These are phyloP conservation scores for Pythium sp. DNA, from an alignment of 352 stramenopile species.

Conservation along the genomic window DNA sequence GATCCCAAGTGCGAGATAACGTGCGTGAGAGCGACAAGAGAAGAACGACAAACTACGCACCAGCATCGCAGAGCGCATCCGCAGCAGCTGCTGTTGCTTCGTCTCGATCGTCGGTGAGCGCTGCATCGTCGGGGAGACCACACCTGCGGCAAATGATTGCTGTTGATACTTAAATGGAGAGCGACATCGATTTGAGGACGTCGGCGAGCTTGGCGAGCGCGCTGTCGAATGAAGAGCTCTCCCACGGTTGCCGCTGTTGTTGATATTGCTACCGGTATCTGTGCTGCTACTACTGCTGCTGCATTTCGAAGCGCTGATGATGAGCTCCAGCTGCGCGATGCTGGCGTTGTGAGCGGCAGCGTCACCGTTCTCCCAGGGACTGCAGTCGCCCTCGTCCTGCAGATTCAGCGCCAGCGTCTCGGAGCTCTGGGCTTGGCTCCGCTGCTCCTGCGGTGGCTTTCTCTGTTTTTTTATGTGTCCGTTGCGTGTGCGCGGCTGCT, in stretches of 20 bases:
- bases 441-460: neutral
- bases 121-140: neutral
- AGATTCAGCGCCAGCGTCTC: conserved; percentile 3
- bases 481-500: neutral
- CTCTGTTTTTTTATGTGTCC: conserved; percentile 5
- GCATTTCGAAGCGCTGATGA: neutral
- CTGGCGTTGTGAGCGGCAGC: conserved; percentile 1
- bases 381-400: conserved; percentile 13
- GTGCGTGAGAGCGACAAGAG: neutral
- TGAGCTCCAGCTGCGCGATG: conserved; percentile 8
- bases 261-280: neutral
- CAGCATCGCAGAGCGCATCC: conserved; percentile 40
- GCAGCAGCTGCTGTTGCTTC: conserved; percentile 50
- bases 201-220: neutral
- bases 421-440: neutral
- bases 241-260: neutral
- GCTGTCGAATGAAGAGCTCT: neutral
- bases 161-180: neutral
- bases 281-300: neutral
- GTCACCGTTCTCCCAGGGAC: conserved; percentile 14
- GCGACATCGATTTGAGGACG: conserved; percentile 3
- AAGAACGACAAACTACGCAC: conserved; percentile 21
- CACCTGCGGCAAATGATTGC: neutral
- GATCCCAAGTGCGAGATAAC: neutral
- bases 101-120: conserved; percentile 30